Base-by-base conservation (phyloP, 1,139 yeast genomes). In the Blastobotrys indianensis region DNA sequence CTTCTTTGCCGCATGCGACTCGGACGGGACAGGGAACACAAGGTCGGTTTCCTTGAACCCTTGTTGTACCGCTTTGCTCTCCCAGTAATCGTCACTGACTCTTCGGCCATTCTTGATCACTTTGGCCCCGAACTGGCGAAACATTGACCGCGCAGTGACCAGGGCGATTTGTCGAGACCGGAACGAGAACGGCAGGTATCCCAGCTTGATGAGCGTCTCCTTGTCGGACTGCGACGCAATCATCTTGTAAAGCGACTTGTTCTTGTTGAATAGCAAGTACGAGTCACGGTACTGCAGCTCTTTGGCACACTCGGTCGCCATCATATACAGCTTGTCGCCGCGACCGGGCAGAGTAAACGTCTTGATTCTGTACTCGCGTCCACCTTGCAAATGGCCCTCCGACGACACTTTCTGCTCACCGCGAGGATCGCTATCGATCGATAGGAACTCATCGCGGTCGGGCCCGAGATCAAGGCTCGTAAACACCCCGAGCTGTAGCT, bases 1-100 rank as follows among this genome's bases (percentile, higher is more conserved):
- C 25, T 20, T 20, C 25, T 20, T 20, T 4, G 25, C 25, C 25
- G 25, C 4, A 20, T 20, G 6, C 7, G 7, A 7, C 25, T n/a
- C n/a, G n/a, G n/a, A n/a, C n/a, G n/a, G n/a, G n/a, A n/a, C n/a
- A n/a, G 12, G 33, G 40, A 66, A 70, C 4, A 74, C 77, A 15
- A 74, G 67, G 49, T 73, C 75, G 39, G 64, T 65, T 25, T 71
- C 70, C 1, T 72, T 68, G 45, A 73, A 70, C 1, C 85, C 86
- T 53, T 79, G 77, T 38, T 76, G 79, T 46, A 73, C 71, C 0
- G 85, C 83, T 37, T 70, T 64, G 33, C 73, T 76, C 60, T 84
- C 94, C 87, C 92, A 85, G 60, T 85, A 85, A 62, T 85, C 94
- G 63, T 85, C 94, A 15, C 68, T 65, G 9, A 84, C 79, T 52